Percentiles rank a stretch among this genome's conserved stretches.
These are phyloP conservation scores for Eragrostis tef DNA, from an alignment of 202 grass and related monocot species.

Conservation along the genomic window DNA sequence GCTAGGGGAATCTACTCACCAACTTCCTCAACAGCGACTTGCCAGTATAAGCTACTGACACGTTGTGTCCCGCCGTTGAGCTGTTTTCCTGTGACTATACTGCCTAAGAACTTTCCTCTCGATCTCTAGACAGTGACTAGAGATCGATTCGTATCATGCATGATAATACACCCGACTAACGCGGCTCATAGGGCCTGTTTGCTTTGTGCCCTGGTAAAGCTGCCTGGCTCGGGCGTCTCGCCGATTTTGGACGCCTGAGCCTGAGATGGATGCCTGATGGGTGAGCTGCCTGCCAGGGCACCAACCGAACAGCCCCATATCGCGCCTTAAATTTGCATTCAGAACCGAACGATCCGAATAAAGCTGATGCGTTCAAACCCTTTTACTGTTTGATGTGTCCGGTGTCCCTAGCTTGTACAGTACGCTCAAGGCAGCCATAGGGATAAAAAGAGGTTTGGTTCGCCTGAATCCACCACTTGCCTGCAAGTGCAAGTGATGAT, in stretches of 20 bases:
- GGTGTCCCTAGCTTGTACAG: slow-evolving; percentile 1
- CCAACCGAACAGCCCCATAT: too few relatives aligned
- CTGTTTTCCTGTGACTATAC: not conserved
- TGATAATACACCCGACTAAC: not conserved
- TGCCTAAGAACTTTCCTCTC: not conserved
- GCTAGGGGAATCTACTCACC: slow-evolving; percentile 9
- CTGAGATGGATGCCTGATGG: too few relatives aligned
- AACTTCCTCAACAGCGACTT: slow-evolving; percentile 37
- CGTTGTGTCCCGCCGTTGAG: not conserved
- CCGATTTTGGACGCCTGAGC: too few relatives aligned
- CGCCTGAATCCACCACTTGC: slow-evolving; percentile 1
- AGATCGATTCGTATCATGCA: not conserved
- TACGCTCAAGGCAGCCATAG: not conserved
- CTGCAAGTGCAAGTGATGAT: slow-evolving; percentile 8
- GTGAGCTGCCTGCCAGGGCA: too few relatives aligned
- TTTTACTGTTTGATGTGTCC: too few relatives aligned
- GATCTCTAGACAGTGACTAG: not conserved
- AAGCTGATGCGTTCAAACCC: too few relatives aligned
- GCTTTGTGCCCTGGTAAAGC: too few relatives aligned
- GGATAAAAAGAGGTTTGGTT: slow-evolving; percentile 41
- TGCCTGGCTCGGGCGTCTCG: too few relatives aligned
- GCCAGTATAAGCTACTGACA: not conserved
- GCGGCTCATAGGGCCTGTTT: too few relatives aligned
- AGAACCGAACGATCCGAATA: too few relatives aligned
- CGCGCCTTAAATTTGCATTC: too few relatives aligned